Evolutionary conservation across 805 yeast genomes (phyloP).

Genomic region (Nakazawaea siamensis): DNA sequence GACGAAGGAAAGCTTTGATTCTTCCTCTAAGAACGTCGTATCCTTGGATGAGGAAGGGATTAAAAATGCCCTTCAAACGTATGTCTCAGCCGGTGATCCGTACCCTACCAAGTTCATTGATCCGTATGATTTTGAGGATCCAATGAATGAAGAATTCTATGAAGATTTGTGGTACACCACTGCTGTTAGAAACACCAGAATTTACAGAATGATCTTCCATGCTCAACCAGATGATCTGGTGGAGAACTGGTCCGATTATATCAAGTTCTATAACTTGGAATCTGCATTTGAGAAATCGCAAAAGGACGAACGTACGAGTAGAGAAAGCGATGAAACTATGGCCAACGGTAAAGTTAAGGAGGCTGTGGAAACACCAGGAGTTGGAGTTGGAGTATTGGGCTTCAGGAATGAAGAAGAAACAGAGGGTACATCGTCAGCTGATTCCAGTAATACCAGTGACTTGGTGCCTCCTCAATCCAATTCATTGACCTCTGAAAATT

Average conservation of each 20-base stretch:
- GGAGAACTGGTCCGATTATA: conserved; percentile 85
- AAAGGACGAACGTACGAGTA: conserved; percentile 7
- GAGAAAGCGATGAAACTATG: background rate
- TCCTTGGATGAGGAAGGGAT: conserved; percentile 35
- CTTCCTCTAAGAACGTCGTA: conserved; percentile 3
- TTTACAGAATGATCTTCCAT: conserved; percentile 81
- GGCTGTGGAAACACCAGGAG: background rate
- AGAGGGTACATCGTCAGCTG: background rate
- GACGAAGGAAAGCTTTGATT: conserved; percentile 4
- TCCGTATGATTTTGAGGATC: conserved; percentile 87
- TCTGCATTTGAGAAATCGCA: conserved; percentile 43
- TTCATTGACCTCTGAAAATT: no score
- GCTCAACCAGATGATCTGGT: conserved; percentile 94
- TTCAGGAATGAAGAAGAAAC: background rate
- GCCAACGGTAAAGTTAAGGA: conserved; percentile 3
- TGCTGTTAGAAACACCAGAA: conserved; percentile 75
- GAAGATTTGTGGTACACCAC: conserved; percentile 80
- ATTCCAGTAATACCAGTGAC: background rate
- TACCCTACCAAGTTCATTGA: conserved; percentile 45
- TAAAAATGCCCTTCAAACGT: conserved; percentile 27
- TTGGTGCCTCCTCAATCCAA: background rate
- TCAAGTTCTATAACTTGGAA: conserved; percentile 51
- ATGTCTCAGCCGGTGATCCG: conserved; percentile 29
- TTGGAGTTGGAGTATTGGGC: conserved; percentile 4
- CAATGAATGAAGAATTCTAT: conserved; percentile 70